These are phyloP conservation scores for Dorcoceras hygrometricum DNA, from an alignment of 257 asterid species.

Conservation along the genomic window DNA sequence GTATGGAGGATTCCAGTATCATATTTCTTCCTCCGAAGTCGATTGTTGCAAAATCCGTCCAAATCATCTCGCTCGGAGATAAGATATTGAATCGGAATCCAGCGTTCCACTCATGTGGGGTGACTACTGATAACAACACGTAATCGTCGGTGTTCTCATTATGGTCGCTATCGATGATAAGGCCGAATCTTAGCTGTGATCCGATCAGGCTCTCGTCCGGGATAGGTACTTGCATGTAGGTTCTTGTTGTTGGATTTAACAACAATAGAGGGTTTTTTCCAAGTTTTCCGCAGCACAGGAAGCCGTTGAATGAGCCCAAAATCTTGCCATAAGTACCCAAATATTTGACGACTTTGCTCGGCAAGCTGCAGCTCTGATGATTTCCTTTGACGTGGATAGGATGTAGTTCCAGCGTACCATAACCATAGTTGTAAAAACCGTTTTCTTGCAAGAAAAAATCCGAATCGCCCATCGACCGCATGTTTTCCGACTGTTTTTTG, in stretches of 20 bases:
- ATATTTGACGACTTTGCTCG: background rate
- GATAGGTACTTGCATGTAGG: background rate
- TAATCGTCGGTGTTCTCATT: too few relatives aligned
- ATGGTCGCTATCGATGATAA: too few relatives aligned
- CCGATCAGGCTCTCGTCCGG: too few relatives aligned
- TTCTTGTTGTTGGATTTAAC: constrained; percentile 14
- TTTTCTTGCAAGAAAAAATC: background rate
- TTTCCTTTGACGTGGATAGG: too few relatives aligned
- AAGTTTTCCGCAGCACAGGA: constrained; percentile 6
- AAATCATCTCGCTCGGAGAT: background rate
- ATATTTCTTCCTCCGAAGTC: constrained; percentile 1
- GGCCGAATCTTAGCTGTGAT: too few relatives aligned
- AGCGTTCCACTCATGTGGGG: background rate
- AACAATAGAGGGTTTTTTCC: background rate
- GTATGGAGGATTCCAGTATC: background rate
- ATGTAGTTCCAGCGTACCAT: background rate
- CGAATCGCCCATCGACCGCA: background rate
- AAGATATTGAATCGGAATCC: background rate
- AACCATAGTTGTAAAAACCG: too few relatives aligned
- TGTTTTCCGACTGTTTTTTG: background rate
- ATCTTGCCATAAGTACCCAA: background rate
- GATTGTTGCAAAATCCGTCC: constrained; percentile 1
- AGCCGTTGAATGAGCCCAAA: constrained; percentile 15
- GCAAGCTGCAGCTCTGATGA: background rate
- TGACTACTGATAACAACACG: background rate